These are phyloP conservation scores for Termitomyces heimii DNA, from an alignment of 768 basidiomycete species.

Conservation along the genomic window DNA sequence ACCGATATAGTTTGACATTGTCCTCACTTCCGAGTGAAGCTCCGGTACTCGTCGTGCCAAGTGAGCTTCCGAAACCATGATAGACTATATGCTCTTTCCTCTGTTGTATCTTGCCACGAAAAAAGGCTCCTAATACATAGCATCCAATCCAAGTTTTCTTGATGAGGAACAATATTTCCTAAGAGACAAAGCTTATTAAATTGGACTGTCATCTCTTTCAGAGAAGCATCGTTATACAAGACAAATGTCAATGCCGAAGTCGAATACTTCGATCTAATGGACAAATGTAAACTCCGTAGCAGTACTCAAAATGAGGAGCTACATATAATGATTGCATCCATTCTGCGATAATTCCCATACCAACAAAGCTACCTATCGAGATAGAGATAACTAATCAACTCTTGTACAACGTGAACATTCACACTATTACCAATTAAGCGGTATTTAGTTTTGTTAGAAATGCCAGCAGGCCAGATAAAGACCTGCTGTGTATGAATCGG, in stretches of 20 bases:
- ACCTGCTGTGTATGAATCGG: constrained; percentile 12
- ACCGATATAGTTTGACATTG: background rate
- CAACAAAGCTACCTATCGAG: constrained; percentile 1
- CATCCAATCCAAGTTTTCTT: background rate
- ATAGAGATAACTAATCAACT: constrained; percentile 53
- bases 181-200: too few relatives aligned
- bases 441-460: constrained; percentile 68
- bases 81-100: background rate
- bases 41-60: constrained; percentile 1
- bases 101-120: background rate
- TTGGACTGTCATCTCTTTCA: too few relatives aligned
- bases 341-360: too few relatives aligned
- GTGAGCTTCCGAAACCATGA: background rate
- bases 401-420: constrained; percentile 66
- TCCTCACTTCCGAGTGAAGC: constrained; percentile 1
- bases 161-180: too few relatives aligned
- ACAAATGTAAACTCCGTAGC: too few relatives aligned
- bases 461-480: constrained; percentile 58
- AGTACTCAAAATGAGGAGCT: too few relatives aligned
- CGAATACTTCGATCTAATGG: too few relatives aligned
- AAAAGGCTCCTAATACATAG: background rate
- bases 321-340: too few relatives aligned
- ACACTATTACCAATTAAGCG: constrained; percentile 79
- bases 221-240: too few relatives aligned
- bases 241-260: too few relatives aligned